Evolutionary conservation across 2,329 filamentous ascomycete genomes (phyloP).

Genomic region (Thelonectria blattea): DNA sequence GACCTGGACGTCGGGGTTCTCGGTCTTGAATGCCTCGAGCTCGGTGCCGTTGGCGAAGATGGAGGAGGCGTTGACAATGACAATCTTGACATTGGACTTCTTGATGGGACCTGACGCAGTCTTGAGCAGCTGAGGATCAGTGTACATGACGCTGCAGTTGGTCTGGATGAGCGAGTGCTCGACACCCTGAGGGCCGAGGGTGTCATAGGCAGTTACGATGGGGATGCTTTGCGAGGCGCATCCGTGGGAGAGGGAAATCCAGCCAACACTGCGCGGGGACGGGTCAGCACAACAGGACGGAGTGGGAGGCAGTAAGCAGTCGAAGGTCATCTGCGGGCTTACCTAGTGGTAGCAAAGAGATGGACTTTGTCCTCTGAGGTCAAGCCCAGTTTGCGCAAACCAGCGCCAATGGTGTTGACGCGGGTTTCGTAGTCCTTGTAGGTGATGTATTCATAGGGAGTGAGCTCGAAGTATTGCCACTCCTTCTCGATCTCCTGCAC

Average conservation of each 20-base stretch:
- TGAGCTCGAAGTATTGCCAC: constrained; percentile 89
- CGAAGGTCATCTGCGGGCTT: too few relatives aligned
- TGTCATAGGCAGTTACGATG: constrained; percentile 95
- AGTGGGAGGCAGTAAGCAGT: too few relatives aligned
- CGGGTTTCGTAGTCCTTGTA: constrained; percentile 80
- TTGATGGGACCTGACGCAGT: constrained; percentile 63
- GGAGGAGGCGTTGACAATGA: constrained; percentile 68
- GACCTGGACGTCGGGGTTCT: constrained; percentile 59
- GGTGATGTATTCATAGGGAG: constrained; percentile 75
- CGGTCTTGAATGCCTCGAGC: constrained; percentile 62
- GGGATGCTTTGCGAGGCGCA: constrained; percentile 84
- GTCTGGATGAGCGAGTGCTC: constrained; percentile 87
- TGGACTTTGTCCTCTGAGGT: constrained; percentile 72
- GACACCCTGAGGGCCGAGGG: constrained; percentile 82
- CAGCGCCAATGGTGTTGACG: constrained; percentile 72
- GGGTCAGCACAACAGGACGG: constrained; percentile 1
- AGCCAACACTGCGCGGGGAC: constrained; percentile 65
- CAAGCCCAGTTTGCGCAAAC: constrained; percentile 76
- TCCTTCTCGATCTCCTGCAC: constrained; percentile 84
- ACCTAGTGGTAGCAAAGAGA: constrained; percentile 85
- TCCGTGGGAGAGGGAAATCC: constrained; percentile 81
- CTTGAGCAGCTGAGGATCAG: constrained; percentile 79
- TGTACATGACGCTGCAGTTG: constrained; percentile 80
- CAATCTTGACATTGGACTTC: constrained; percentile 60
- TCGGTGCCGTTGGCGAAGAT: constrained; percentile 58